Base-by-base conservation (phyloP, 106 monocot genomes). In the Dendrobium nobile region DNA sequence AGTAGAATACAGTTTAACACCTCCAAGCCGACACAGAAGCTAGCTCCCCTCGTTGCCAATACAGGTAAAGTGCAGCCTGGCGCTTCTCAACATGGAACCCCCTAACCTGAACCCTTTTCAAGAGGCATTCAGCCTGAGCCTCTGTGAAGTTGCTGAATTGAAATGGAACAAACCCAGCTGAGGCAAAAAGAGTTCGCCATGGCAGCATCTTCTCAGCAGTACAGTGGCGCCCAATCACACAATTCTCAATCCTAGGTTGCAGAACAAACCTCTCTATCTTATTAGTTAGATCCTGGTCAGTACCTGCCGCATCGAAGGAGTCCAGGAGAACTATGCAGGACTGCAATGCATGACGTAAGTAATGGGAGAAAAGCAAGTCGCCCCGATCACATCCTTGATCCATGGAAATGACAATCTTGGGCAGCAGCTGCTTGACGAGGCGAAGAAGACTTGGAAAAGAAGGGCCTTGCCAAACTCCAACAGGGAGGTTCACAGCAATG, bases 111-210 rank as follows among this genome's bases (percentile, higher is more conserved):
- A 94, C 84, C 88, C 94, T 90, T 75, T 94, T 97, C 80, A 93
- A 40, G 16, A 97, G 88, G 79, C 94, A 97, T 55, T 97, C 96
- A 0, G 96, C 96, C 76, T 97, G 96, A 1, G 88, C 85, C 84
- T 97, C 94, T 0, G 92, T 85, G 85, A 97, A 90, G 79, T 97
- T 97, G 85, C 97, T 97, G 79, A 97, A 92, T 0, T 87, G 90
- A 26, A 86, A 22, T 3, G 92, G 90, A 7, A 82, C 77, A 47
- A 93, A 93, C 11, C 94, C 94, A 2, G 86, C 82, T 0, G 86
- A 87, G 0, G 89, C 78, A 54, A 97, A 92, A 7, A 93, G 73
- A 0, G 84, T 79, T 43, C 86, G 33, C 92, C 90, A 93, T 4
- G 97, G 89, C 1, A 85, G 64, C 81, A 82, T 84, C 84, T 91